Base-by-base conservation (phyloP, 257 asterid species). In the Solanum virginianum region DNA sequence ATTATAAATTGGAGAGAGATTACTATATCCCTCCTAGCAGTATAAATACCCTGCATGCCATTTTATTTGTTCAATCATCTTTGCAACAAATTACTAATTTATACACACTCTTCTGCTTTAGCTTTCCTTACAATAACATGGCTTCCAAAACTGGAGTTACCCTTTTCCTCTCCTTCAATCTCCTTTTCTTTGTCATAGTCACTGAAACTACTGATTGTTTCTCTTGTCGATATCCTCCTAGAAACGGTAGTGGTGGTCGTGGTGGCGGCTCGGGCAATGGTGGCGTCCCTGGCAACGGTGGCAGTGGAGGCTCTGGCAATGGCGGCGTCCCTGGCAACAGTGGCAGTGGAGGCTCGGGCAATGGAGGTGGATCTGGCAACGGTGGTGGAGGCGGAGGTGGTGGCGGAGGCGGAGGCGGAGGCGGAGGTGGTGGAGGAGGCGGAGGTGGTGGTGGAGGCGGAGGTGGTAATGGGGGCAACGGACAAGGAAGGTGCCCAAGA, bases 401-500 rank as follows among this genome's bases (percentile, higher is more conserved):
- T 4, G 54, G 54, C 0, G 59, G 60, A 5, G 57, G 57, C 0
- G 15, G 1, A 0, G 57, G 57, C 0, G 15, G 15, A 5, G 57
- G 57, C 0, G 57, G 57, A 0, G 18, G 55, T 0, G 13, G 13
- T 1, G 55, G 55, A 3, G 55, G 57, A 24, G 62, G 80, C 1
- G 59, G 43, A 24, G 14, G 70, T 2, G 56, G 81, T 12, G 55
- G 55, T 14, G 57, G 18, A 4, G 57, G 54, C 16, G 55, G 55
- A 0, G 55, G 57, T 16, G 60, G 60, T 55, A 55, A 6, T 12
- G 55, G 55, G 13, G 41, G 41, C 41, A 29, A n/a, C 7, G 39
- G 55, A 15, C 85, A 53, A 36, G 82, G 62, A 14, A 83, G 16
- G 24, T 90, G 92, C 84, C 89, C 90, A 0, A 86, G 62, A 10